phyloP scores from a whole-genome alignment of 148 eudicot genomes.

The Silene latifolia region DNA sequence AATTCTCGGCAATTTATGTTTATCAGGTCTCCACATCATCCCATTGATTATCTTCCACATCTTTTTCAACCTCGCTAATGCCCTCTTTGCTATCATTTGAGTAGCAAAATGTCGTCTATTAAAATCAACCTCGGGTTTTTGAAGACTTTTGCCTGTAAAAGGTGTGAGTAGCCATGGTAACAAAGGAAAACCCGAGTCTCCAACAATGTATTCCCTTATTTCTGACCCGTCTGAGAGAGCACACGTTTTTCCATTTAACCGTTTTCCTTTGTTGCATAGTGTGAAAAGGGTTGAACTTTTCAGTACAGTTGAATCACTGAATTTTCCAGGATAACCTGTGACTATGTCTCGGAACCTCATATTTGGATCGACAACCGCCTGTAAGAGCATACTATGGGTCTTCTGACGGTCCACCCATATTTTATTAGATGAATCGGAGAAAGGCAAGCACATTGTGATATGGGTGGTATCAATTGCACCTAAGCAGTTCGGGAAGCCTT shows the following conservation, averaged over 20 bases:
- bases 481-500: conserved; percentile 82
- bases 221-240: conserved; percentile 44
- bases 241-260: conserved; percentile 45
- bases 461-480: conserved; percentile 86
- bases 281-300: conserved; percentile 51
- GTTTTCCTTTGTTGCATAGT: conserved; percentile 57
- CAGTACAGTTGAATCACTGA: conserved; percentile 54
- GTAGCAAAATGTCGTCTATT: conserved; percentile 65
- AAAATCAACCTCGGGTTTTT: conserved; percentile 41
- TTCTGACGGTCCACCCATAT: conserved; percentile 62
- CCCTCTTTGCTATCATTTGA: conserved; percentile 58
- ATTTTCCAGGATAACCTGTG: conserved; percentile 81
- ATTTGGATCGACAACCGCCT: conserved; percentile 82
- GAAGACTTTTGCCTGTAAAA: conserved; percentile 45
- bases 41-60: conserved; percentile 79
- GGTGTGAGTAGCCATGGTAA: conserved; percentile 85
- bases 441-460: conserved; percentile 58
- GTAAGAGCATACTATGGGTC: conserved; percentile 85
- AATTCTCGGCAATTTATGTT: conserved; percentile 70
- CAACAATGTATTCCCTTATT: conserved; percentile 63
- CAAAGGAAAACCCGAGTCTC: conserved; percentile 59
- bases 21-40: conserved; percentile 91
- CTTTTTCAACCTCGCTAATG: conserved; percentile 66
- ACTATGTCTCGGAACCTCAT: conserved; percentile 72
- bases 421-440: conserved; percentile 45